These are phyloP conservation scores for Avena sativa DNA, from an alignment of 176 grass and related monocot genomes.

Conservation along the genomic window DNA sequence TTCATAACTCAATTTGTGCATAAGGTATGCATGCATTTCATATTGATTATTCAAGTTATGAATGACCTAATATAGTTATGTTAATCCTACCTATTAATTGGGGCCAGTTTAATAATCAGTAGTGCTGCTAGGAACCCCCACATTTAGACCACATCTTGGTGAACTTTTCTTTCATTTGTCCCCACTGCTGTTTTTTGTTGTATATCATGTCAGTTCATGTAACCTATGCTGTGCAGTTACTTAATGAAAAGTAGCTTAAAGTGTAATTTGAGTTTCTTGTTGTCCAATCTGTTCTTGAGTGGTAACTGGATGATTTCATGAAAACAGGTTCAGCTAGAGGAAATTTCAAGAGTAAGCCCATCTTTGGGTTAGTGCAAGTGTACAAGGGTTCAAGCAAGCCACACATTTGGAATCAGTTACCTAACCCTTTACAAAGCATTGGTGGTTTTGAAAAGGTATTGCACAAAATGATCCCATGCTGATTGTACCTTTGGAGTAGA, in stretches of 20 bases:
- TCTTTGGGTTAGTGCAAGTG: neutral
- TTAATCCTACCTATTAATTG: slow-evolving; percentile 26
- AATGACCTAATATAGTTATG: slow-evolving; percentile 8
- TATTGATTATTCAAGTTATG: slow-evolving; percentile 37
- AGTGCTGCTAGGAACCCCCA: slow-evolving; percentile 1
- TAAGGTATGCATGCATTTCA: slow-evolving; percentile 36
- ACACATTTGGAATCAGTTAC: neutral
- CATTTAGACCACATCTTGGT: neutral
- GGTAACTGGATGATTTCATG: slow-evolving; percentile 9
- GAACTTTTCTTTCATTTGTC: slow-evolving; percentile 30
- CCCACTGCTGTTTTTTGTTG: neutral
- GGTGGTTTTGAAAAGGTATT: neutral
- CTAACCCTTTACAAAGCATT: neutral
- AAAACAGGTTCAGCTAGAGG: neutral
- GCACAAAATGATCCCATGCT: neutral
- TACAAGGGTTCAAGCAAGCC: neutral
- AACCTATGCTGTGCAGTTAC: neutral
- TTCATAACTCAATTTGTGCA: neutral
- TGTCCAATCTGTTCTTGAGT: slow-evolving; percentile 21
- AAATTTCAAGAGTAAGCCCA: neutral
- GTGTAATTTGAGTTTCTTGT: neutral
- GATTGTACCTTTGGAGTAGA: neutral
- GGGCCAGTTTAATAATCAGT: neutral
- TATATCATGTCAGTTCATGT: neutral
- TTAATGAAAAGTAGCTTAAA: neutral